Conservation (phyloP, 78 protist genomes). For the Dictyostelium discoideum region DNA sequence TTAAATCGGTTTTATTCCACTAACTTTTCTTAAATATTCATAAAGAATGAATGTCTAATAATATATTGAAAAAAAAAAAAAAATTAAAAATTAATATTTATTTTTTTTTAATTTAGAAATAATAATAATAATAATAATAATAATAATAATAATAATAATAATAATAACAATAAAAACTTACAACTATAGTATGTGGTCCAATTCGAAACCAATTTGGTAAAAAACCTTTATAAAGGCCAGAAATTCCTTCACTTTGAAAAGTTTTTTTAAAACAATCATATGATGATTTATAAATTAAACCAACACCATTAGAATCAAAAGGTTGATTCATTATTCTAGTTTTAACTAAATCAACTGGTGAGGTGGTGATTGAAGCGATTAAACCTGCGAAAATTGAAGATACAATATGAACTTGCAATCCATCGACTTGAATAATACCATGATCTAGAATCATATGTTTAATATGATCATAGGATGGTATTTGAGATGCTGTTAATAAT, state of each 20-base stretch:
- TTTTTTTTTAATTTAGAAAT: neutral
- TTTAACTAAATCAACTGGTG: slow-evolving; percentile 75
- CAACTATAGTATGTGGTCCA: slow-evolving; percentile 69
- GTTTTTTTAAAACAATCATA: slow-evolving; percentile 77
- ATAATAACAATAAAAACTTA: too few relatives aligned
- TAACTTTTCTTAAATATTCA: slow-evolving; percentile 49
- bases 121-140: neutral
- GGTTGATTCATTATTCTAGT: slow-evolving; percentile 85
- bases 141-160: too few relatives aligned
- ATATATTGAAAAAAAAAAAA: neutral
- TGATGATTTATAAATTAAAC: slow-evolving; percentile 43
- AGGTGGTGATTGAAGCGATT: slow-evolving; percentile 56
- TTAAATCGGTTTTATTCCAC: slow-evolving; percentile 39
- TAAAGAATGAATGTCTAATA: slow-evolving; percentile 49
- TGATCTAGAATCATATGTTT: slow-evolving; percentile 57
- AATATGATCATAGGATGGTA: slow-evolving; percentile 78
- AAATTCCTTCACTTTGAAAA: slow-evolving; percentile 48
- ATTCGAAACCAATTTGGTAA: slow-evolving; percentile 71
- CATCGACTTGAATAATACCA: slow-evolving; percentile 19
- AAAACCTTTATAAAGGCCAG: slow-evolving; percentile 82
- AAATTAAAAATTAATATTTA: too few relatives aligned
- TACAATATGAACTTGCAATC: slow-evolving; percentile 20
- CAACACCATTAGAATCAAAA: slow-evolving; percentile 6
- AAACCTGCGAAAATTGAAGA: slow-evolving; percentile 78
- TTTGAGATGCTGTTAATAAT: slow-evolving; percentile 71